phyloP scores from a whole-genome alignment of 257 asterid genomes.

The Solanum pennellii region DNA sequence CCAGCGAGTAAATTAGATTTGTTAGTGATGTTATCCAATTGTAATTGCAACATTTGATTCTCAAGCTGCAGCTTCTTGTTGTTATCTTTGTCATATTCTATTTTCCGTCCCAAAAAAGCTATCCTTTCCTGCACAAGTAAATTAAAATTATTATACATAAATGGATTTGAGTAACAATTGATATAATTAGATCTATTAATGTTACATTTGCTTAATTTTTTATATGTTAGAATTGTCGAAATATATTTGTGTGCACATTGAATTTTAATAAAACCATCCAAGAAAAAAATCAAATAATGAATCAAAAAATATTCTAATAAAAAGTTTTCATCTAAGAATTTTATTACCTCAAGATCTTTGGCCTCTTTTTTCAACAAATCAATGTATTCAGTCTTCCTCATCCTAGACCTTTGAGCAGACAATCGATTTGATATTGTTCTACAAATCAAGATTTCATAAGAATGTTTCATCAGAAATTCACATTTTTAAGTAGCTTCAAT shows the following conservation, averaged over 20 bases:
- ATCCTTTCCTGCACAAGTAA: background rate
- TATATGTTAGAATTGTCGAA: background rate
- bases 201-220: background rate
- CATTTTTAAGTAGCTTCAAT: background rate
- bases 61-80: background rate
- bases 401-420: too few species aligned
- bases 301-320: too few species aligned
- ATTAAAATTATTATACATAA: background rate
- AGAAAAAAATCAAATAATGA: too few species aligned
- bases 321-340: too few species aligned
- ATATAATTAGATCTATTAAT: background rate
- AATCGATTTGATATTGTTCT: too few species aligned
- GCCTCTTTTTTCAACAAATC: too few species aligned
- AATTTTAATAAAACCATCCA: background rate
- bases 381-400: too few species aligned
- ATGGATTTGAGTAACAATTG: background rate
- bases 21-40: background rate
- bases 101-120: background rate
- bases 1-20: background rate
- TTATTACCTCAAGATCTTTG: too few species aligned
- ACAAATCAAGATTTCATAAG: too few species aligned
- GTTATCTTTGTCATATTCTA: background rate
- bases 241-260: background rate
- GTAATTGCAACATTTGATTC: background rate
- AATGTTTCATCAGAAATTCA: background rate